Evolutionary conservation across 257 asterid species (phyloP).

Genomic region (Craterostigma plantagineum): DNA sequence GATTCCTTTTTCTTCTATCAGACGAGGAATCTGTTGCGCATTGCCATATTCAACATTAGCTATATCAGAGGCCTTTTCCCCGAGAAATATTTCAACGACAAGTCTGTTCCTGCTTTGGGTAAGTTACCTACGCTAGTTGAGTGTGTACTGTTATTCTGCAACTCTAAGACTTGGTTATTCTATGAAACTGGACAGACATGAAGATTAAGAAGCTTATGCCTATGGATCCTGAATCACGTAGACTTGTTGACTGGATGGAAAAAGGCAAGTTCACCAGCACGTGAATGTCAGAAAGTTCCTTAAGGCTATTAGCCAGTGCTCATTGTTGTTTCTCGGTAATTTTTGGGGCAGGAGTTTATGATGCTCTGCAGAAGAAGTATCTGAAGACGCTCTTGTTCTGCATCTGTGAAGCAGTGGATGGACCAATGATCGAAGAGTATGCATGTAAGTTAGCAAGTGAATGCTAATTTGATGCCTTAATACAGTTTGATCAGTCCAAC

Average conservation of each 20-base stretch:
- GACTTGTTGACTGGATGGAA: conserved; percentile 97
- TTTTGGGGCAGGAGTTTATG: conserved; percentile 55
- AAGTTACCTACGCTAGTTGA: conserved; percentile 8
- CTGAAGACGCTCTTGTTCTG: conserved; percentile 79
- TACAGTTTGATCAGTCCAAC: not conserved
- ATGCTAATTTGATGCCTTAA: not conserved
- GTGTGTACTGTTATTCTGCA: not conserved
- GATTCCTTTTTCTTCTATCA: conserved; percentile 16
- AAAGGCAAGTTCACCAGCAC: conserved; percentile 34
- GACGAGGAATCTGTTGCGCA: conserved; percentile 89
- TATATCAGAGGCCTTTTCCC: conserved; percentile 95
- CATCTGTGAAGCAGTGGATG: conserved; percentile 67
- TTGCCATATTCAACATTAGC: conserved; percentile 93
- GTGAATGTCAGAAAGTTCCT: conserved; percentile 3
- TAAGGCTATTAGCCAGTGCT: conserved; percentile 2
- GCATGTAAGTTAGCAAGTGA: conserved; percentile 18
- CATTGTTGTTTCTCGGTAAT: conserved; percentile 6
- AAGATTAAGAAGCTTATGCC: conserved; percentile 98
- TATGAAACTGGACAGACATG: conserved; percentile 39
- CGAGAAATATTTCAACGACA: conserved; percentile 81
- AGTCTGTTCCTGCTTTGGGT: conserved; percentile 91
- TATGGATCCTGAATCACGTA: conserved; percentile 90
- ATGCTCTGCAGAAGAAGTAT: conserved; percentile 83
- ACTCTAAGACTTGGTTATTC: conserved; percentile 7
- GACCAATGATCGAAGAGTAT: conserved; percentile 86